These are phyloP conservation scores for Yamadazyma endophytica DNA, from an alignment of 805 yeast genomes.

Conservation along the genomic window DNA sequence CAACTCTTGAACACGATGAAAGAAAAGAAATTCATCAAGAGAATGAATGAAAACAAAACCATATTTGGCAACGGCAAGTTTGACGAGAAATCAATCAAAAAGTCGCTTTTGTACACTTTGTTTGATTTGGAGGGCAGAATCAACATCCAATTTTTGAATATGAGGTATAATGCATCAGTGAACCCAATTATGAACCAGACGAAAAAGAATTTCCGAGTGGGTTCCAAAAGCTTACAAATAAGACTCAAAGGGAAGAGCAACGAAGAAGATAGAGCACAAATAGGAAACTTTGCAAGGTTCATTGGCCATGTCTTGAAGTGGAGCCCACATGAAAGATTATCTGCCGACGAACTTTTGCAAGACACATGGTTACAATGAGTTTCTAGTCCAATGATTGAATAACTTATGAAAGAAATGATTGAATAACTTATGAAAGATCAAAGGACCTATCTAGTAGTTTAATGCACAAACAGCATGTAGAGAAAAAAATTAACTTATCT, in stretches of 20 bases:
- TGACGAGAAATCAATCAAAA: constrained; percentile 30
- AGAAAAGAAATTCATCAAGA: constrained; percentile 8
- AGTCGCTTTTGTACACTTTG: constrained; percentile 31
- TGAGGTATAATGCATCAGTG: constrained; percentile 9
- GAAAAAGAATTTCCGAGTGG: constrained; percentile 22
- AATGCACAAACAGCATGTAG: too few species aligned
- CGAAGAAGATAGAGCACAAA: constrained; percentile 10
- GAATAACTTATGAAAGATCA: constrained; percentile 77
- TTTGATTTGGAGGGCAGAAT: constrained; percentile 38
- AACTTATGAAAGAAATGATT: constrained; percentile 27
- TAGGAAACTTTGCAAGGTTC: constrained; percentile 21
- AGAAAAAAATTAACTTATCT: too few species aligned
- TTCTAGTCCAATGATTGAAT: not conserved
- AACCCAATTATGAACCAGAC: constrained; percentile 2
- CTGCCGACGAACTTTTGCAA: constrained; percentile 20
- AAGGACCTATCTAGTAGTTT: too few species aligned
- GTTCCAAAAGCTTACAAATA: constrained; percentile 28
- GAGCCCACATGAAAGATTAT: constrained; percentile 30
- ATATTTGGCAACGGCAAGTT: constrained; percentile 6
- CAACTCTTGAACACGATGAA: constrained; percentile 23
- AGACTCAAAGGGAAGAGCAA: constrained; percentile 16
- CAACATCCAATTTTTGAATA: constrained; percentile 29
- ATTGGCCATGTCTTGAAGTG: constrained; percentile 29
- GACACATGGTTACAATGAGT: constrained; percentile 8
- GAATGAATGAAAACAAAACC: constrained; percentile 2